Evolutionary conservation across 345 rosid genomes (phyloP), one percentile per base, ranked within the genome.

Genomic region (Eucalyptus sp.): DNA sequence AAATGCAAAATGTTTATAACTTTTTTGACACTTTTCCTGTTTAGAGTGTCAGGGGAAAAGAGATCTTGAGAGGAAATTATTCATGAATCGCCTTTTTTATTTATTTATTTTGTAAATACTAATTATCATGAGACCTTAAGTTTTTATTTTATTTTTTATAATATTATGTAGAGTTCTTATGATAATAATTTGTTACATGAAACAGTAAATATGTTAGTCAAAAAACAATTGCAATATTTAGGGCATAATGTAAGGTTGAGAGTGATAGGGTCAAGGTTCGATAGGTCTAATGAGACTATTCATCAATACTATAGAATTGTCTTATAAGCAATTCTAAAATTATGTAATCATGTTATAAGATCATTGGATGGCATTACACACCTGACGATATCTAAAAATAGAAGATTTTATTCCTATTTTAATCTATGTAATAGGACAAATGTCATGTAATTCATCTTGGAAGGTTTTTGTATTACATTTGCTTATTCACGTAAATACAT

Each of bases 11-110:
- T 1, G 1, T 52, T 52, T 52, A 52, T 18, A 24, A 18, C 24
- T 0, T 52, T 52, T 52, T 18, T 52, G 1, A 7, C 10, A 52
- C 24, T 52, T 52, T 20, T 52, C 8, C 8, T 0, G 0, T 52
- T 13, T 60, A 12, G 16, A 60, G 66, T 60, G 66, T 27, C 4
- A 5, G 6, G 3, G 66, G 31, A 27, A 60, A 27, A 60, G 7
- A 60, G 66, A 60, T 60, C 3, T 60, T 60, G 66, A 60, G 66
- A 27, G 31, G 31, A 60, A 60, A 13, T 60, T 27, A 60, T 60
- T 12, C 15, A 5, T 5, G 15, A 60, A 60, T 27, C 0, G 0
- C 66, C 8, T 27, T 60, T 60, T 56, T 56, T 18, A 3, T 54
- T 11, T 11, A 33, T 33, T 60, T 12, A 5, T 60, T 11, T 27